Base-by-base conservation (phyloP, 169 alveolate species). In the Cryptosporidium muris region DNA sequence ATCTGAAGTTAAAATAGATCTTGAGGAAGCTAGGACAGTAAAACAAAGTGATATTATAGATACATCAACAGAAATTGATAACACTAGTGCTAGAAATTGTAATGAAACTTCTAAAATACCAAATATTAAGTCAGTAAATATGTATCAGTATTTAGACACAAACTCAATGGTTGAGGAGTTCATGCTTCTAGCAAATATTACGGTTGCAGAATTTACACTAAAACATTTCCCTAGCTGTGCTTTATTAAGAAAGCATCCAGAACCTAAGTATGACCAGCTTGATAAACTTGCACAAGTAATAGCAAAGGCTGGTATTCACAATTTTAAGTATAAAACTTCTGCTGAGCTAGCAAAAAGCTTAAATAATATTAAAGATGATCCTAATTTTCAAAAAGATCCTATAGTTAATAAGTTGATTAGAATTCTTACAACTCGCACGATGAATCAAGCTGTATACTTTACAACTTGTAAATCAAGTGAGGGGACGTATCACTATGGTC, bases 151-250 rank as follows among this genome's bases (percentile, higher is more conserved):
- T 40, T 36, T 82, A 48, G 54, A 63, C 48, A 80, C 91, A 36
- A 92, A 94, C 81, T 91, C 93, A 34, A 82, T 94, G 91, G 97
- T 97, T 62, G 99, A 98, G 91, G 99, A 98, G 90, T 97, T 97
- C 91, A 98, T 98, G 99, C 93, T 98, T 68, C 89, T 98, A 80
- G 99, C 99, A 3, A 98, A 98, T 90, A 91, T 95, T 47, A 91
- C 99, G 14, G 99, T 98, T 37, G 99, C 99, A 4, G 92, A 89
- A 65, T 93, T 95, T 80, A 94, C 95, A 2, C 80, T 88, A 12
- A 91, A 91, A 80, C 88, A 92, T 37, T 97, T 94, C 68, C 99
- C 99, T 37, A 92, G 96, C 1, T 94, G 95, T 64, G 88, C 97
- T 2, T 93, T 97, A 12, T 91, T 97, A 36, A 90, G 99, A 81